Percentiles rank a stretch among this genome's conserved stretches.
Evolutionary conservation across 805 yeast genomes (phyloP).

Genomic region (Priceomyces carsonii): DNA sequence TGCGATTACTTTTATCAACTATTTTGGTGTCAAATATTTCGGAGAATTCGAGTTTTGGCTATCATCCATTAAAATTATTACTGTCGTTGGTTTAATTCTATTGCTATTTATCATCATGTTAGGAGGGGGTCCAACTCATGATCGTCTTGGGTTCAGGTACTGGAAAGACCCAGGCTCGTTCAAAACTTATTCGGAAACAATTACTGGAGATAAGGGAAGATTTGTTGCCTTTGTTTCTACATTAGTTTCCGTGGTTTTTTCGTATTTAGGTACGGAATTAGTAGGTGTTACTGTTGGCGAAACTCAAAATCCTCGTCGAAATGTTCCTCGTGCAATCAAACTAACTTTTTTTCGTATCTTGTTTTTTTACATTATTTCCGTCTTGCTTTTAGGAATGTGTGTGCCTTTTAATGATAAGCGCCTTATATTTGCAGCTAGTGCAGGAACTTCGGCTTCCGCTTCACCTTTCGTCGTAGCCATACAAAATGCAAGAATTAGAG

Average conservation of each 20-base stretch:
- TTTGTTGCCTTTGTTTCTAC: conserved; percentile 48
- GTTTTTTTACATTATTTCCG: conserved; percentile 19
- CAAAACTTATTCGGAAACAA: conserved; percentile 21
- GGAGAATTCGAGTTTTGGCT: conserved; percentile 7
- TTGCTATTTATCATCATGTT: neutral
- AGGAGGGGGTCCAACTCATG: conserved; percentile 2
- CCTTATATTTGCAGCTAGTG: conserved; percentile 24
- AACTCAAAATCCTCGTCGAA: conserved; percentile 19
- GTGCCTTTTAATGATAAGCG: conserved; percentile 16
- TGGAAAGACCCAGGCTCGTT: conserved; percentile 38
- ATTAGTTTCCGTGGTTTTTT: neutral
- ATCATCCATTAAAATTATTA: neutral
- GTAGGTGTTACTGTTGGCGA: conserved; percentile 9
- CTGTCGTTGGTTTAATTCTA: neutral
- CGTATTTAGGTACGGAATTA: conserved; percentile 4
- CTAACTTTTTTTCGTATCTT: conserved; percentile 21
- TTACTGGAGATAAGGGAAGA: conserved; percentile 43
- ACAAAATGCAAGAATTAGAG: conserved; percentile 54
- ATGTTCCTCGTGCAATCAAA: conserved; percentile 21
- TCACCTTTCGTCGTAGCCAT: conserved; percentile 79
- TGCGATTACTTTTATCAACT: conserved; percentile 1
- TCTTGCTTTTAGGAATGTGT: conserved; percentile 17
- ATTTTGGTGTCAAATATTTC: conserved; percentile 4
- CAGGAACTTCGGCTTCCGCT: conserved; percentile 52
- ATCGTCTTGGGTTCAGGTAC: conserved; percentile 1